These are phyloP conservation scores for Ceratobasidium sp. DNA, from an alignment of 1,284 basidiomycete genomes.

Conservation along the genomic window DNA sequence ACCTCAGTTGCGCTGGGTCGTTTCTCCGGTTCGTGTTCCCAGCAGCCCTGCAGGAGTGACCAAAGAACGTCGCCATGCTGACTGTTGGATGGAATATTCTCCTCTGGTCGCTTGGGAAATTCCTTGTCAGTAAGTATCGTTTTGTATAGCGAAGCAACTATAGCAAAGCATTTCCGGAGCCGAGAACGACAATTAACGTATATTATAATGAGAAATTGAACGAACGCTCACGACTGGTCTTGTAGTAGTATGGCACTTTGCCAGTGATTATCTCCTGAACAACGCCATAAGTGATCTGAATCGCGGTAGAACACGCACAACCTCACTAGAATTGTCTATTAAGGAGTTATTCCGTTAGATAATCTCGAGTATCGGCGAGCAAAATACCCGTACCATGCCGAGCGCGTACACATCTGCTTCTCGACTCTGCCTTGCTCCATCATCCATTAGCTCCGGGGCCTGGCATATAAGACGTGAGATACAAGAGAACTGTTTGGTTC, in stretches of 20 bases:
- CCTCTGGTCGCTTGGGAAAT: background rate
- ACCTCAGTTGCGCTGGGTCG: background rate
- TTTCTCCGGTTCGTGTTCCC: background rate
- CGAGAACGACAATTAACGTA: too few relatives aligned
- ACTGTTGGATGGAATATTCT: background rate
- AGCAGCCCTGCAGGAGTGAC: too few relatives aligned
- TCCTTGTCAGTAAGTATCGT: background rate
- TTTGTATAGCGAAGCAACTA: too few relatives aligned
- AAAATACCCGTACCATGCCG: background rate
- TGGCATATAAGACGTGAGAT: background rate
- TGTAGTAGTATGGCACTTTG: background rate
- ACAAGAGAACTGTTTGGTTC: background rate
- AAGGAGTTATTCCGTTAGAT: background rate
- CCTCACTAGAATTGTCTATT: slow-evolving; percentile 18
- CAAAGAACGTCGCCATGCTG: background rate
- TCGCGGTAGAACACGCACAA: background rate
- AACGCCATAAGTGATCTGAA: too few relatives aligned
- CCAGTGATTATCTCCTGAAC: slow-evolving; percentile 10
- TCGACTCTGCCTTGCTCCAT: background rate
- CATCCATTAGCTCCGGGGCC: slow-evolving; percentile 9
- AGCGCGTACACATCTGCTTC: too few relatives aligned
- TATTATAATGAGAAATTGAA: background rate
- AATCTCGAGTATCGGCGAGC: background rate
- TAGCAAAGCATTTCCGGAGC: too few relatives aligned
- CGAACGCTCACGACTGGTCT: too few relatives aligned